phyloP scores from a whole-genome alignment of 352 stramenopile species.

The Globisporangium echinulatum region DNA sequence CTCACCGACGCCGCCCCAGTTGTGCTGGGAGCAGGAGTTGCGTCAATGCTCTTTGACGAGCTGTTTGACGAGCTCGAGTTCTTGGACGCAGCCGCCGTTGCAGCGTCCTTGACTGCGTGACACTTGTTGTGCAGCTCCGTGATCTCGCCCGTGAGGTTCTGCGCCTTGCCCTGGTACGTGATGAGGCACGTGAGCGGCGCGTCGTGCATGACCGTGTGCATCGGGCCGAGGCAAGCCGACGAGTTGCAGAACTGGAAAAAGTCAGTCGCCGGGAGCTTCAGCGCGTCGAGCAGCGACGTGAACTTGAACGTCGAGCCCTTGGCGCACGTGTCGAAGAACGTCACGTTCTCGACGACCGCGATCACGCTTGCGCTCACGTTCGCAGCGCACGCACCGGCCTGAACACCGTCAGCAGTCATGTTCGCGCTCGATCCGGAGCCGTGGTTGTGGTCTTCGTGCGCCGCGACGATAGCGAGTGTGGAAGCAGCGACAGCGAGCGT shows the following conservation, averaged over 20 bases:
- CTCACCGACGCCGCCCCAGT: background rate
- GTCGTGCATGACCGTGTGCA: slow-evolving; percentile 42
- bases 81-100: slow-evolving; percentile 2
- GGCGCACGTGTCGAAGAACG: slow-evolving; percentile 47
- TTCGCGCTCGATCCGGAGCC: background rate
- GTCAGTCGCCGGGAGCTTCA: slow-evolving; percentile 35
- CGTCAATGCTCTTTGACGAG: background rate
- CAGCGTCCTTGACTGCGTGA: slow-evolving; percentile 22
- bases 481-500: slow-evolving; percentile 15
- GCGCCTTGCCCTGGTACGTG: slow-evolving; percentile 28
- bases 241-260: slow-evolving; percentile 56
- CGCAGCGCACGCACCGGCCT: slow-evolving; percentile 19
- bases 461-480: slow-evolving; percentile 1
- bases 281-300: slow-evolving; percentile 34
- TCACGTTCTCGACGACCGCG: slow-evolving; percentile 35
- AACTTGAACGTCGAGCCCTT: slow-evolving; percentile 40
- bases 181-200: slow-evolving; percentile 37
- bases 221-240: slow-evolving; percentile 39
- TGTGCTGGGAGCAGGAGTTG: slow-evolving; percentile 3
- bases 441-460: slow-evolving; percentile 8
- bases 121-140: slow-evolving; percentile 40
- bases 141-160: slow-evolving; percentile 36
- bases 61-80: background rate
- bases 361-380: slow-evolving; percentile 29
- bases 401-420: background rate